phyloP scores from a whole-genome alignment of 2,329 filamentous ascomycete genomes.

The Colletotrichum plurivorum region DNA sequence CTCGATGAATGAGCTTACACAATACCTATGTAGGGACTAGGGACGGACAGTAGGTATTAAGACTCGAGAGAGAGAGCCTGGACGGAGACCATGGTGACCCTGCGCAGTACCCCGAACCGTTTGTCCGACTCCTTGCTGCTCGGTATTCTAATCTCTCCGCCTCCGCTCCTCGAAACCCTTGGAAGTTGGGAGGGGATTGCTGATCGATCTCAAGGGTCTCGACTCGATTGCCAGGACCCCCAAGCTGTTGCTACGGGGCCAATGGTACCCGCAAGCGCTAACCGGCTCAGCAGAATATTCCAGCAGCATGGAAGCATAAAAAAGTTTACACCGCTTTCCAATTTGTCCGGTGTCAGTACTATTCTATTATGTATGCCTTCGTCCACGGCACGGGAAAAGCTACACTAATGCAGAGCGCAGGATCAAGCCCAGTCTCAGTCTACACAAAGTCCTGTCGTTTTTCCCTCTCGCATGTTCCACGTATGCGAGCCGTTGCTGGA shows the following conservation, averaged over 20 bases:
- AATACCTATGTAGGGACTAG: neutral
- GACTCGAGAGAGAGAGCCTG: neutral
- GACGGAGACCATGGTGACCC: neutral
- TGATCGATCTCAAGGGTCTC: slow-evolving; percentile 35
- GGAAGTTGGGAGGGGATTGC: neutral
- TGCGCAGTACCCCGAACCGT: slow-evolving; percentile 1
- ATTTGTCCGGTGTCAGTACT: no score
- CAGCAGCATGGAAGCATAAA: slow-evolving; percentile 8
- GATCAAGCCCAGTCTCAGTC: neutral
- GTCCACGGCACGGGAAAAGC: no score
- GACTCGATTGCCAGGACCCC: slow-evolving; percentile 6
- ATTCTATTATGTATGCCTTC: no score
- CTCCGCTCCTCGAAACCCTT: slow-evolving; percentile 28
- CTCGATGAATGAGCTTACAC: neutral
- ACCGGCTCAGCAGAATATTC: slow-evolving; percentile 12
- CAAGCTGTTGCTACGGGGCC: neutral
- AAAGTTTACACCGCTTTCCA: no score
- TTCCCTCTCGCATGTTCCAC: no score
- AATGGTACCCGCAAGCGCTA: neutral
- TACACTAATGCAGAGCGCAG: no score
- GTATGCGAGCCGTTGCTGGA: neutral
- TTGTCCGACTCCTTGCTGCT: slow-evolving; percentile 22
- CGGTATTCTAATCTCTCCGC: slow-evolving; percentile 38
- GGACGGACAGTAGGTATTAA: neutral
- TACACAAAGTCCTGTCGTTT: no score